phyloP scores from a whole-genome alignment of 1,284 basidiomycete genomes.

The Rugiboletus extremiorientalis region DNA sequence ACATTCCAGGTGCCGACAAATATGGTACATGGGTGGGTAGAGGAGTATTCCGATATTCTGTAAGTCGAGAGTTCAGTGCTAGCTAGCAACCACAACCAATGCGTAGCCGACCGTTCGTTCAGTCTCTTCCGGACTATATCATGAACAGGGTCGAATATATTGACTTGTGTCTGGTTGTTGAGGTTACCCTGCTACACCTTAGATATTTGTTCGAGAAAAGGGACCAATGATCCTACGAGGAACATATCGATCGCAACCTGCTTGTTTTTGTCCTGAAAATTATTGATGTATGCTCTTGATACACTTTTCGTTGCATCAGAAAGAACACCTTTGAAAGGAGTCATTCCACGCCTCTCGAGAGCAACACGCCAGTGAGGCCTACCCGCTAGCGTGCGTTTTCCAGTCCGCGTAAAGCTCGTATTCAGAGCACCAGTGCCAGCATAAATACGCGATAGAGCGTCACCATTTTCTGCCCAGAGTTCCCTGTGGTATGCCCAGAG shows the following conservation, averaged over 20 bases:
- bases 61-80: constrained; percentile 2
- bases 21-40: constrained; percentile 68
- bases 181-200: constrained; percentile 74
- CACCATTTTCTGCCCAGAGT: constrained; percentile 96
- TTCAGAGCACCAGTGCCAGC: constrained; percentile 97
- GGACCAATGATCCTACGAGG: constrained; percentile 52
- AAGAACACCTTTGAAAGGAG: constrained; percentile 59
- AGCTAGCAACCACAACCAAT: background rate
- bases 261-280: constrained; percentile 96
- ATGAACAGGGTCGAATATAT: constrained; percentile 93
- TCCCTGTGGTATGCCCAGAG: constrained; percentile 90
- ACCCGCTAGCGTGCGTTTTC: constrained; percentile 90
- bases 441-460: constrained; percentile 89
- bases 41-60: constrained; percentile 86
- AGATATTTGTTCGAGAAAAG: background rate
- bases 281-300: constrained; percentile 94
- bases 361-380: constrained; percentile 12
- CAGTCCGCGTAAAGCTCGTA: constrained; percentile 91
- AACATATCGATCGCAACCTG: constrained; percentile 96
- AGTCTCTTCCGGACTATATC: constrained; percentile 79
- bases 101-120: constrained; percentile 52
- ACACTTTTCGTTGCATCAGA: constrained; percentile 98
- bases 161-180: constrained; percentile 83
- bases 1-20: constrained; percentile 96
- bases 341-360: constrained; percentile 1